These are phyloP conservation scores for Multifurca ochricompacta DNA, from an alignment of 768 basidiomycete genomes.

Conservation along the genomic window DNA sequence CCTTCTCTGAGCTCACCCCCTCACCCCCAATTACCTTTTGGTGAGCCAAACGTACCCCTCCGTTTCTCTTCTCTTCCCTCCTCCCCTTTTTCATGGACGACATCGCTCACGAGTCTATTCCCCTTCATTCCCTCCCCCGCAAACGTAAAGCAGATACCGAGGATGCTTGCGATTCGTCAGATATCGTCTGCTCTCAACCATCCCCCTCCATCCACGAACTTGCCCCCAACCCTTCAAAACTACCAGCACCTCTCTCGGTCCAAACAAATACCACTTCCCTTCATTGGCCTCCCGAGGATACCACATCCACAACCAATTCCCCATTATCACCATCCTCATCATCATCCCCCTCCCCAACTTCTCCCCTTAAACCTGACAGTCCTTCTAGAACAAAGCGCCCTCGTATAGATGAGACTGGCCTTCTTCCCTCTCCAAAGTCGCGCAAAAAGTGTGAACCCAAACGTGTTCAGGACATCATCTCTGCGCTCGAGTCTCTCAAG, in stretches of 20 bases:
- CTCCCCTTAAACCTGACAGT: constrained; percentile 14
- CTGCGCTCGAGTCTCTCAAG: constrained; percentile 20
- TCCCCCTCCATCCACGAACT: constrained; percentile 5
- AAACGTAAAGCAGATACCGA: constrained; percentile 64
- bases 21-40: too few relatives aligned
- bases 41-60: not conserved
- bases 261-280: constrained; percentile 12
- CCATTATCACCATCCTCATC: constrained; percentile 9
- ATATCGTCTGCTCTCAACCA: constrained; percentile 14
- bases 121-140: constrained; percentile 40
- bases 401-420: constrained; percentile 11
- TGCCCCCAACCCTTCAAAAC: constrained; percentile 13
- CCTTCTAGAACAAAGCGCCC: constrained; percentile 21
- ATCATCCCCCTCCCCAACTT: constrained; percentile 2
- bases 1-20: constrained; percentile 11
- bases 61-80: constrained; percentile 21
- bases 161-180: constrained; percentile 23
- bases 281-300: constrained; percentile 11
- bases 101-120: constrained; percentile 44
- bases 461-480: constrained; percentile 14
- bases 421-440: constrained; percentile 10
- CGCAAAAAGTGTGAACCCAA: constrained; percentile 16
- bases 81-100: constrained; percentile 45
- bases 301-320: constrained; percentile 2
- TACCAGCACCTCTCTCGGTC: constrained; percentile 16